Evolutionary conservation across 352 stramenopile species (phyloP).

Genomic region (Hyphochytrium catenoides): DNA sequence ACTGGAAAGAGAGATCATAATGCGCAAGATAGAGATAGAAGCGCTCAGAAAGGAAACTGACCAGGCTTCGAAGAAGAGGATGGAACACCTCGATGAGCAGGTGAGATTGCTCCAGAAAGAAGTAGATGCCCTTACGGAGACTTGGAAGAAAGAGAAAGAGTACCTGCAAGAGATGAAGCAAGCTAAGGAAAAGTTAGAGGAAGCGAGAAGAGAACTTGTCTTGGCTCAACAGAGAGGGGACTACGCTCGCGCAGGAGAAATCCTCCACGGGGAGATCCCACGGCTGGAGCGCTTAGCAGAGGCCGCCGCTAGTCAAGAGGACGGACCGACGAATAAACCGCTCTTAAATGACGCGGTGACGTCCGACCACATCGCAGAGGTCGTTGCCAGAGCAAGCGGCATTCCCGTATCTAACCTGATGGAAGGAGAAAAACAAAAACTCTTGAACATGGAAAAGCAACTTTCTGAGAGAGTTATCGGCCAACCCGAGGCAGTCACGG

Average conservation of each 20-base stretch:
- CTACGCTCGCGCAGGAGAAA: conserved; percentile 39
- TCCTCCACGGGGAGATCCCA: conserved; percentile 52
- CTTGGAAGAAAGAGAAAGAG: conserved; percentile 47
- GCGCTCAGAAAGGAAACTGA: conserved; percentile 48
- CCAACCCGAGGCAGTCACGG: conserved; percentile 65
- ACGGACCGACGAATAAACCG: conserved; percentile 16
- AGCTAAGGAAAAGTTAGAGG: conserved; percentile 40
- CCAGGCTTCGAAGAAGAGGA: conserved; percentile 30
- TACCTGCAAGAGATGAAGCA: conserved; percentile 42
- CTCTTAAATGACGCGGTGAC: conserved; percentile 70
- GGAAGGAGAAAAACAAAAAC: conserved; percentile 77
- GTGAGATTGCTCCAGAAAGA: conserved; percentile 28
- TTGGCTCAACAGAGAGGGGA: conserved; percentile 40
- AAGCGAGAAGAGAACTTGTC: conserved; percentile 35
- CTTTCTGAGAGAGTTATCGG: conserved; percentile 73
- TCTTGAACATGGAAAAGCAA: conserved; percentile 77
- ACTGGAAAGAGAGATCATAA: conserved; percentile 43
- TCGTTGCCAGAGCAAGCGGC: conserved; percentile 69
- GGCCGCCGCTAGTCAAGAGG: conserved; percentile 25
- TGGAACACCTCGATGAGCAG: conserved; percentile 28
- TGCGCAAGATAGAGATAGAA: conserved; percentile 52
- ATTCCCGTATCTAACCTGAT: conserved; percentile 82
- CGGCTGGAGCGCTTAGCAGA: conserved; percentile 37
- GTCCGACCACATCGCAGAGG: conserved; percentile 73
- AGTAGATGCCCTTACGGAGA: conserved; percentile 26